Percentiles rank a stretch among this genome's conserved stretches.
Evolutionary conservation across 2,329 filamentous ascomycete species (phyloP).

Genomic region (Bipolaris zeicola): DNA sequence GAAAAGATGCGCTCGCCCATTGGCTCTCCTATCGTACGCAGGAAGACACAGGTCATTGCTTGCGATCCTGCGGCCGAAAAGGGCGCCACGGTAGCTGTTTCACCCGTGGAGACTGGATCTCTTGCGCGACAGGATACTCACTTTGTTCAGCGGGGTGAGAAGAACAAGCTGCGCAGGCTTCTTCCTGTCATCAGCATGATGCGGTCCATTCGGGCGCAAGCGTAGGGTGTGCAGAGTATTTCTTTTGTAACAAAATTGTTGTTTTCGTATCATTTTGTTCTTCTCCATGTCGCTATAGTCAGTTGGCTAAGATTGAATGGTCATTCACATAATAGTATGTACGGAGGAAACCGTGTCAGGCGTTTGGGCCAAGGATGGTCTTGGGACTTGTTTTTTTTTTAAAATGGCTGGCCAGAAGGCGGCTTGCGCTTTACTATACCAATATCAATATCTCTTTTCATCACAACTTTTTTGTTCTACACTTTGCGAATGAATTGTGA

Average conservation of each 20-base stretch:
- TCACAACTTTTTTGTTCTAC: not conserved
- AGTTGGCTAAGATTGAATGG: conserved; percentile 1
- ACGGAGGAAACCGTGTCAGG: conserved; percentile 2
- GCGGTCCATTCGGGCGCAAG: conserved; percentile 14
- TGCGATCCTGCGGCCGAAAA: conserved; percentile 24
- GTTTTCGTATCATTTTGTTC: not conserved
- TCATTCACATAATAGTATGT: not conserved
- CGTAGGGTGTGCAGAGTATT: not conserved
- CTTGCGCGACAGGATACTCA: conserved; percentile 27
- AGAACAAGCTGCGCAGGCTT: conserved; percentile 23
- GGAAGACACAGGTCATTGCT: conserved; percentile 26
- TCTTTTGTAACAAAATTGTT: not conserved
- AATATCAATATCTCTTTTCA: not conserved
- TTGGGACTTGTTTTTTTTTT: not conserved
- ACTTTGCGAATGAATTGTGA: not conserved
- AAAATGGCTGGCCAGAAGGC: conserved; percentile 3
- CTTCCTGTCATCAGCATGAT: conserved; percentile 20
- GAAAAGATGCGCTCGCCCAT: conserved; percentile 30
- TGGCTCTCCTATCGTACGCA: conserved; percentile 28
- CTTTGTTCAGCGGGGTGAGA: conserved; percentile 25
- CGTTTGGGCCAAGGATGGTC: conserved; percentile 3
- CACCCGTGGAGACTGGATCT: conserved; percentile 14
- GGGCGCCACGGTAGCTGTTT: conserved; percentile 12
- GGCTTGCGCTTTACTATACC: conserved; percentile 5
- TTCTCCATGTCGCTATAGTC: not conserved